phyloP scores from a whole-genome alignment of 2,329 filamentous ascomycete species.

The Arachnopeziza araneosa region DNA sequence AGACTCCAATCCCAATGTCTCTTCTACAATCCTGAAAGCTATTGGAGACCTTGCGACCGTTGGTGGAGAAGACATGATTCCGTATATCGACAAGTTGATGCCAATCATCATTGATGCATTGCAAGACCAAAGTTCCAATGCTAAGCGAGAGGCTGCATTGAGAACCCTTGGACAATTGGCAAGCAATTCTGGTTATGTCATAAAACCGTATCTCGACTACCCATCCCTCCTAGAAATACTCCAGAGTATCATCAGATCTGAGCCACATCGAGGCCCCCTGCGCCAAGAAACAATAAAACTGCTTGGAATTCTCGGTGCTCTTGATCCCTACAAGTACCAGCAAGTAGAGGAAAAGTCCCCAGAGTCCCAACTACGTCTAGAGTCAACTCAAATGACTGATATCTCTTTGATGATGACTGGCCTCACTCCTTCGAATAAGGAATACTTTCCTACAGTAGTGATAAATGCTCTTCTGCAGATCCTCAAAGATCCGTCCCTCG shows the following conservation, averaged over 20 bases:
- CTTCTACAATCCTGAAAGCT: conserved; percentile 89
- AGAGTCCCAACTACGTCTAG: conserved; percentile 65
- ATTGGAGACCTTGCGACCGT: conserved; percentile 93
- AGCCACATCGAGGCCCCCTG: conserved; percentile 74
- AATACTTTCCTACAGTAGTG: conserved; percentile 97
- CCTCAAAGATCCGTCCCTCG: conserved; percentile 81
- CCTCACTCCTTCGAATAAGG: conserved; percentile 90
- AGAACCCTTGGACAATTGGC: conserved; percentile 87
- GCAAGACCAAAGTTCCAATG: conserved; percentile 86
- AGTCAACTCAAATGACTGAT: conserved; percentile 70
- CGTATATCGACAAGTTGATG: conserved; percentile 89
- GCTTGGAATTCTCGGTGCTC: conserved; percentile 87
- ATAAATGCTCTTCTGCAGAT: conserved; percentile 94
- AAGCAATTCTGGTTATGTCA: conserved; percentile 96
- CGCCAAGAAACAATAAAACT: conserved; percentile 94
- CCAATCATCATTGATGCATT: conserved; percentile 89
- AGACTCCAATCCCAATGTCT: conserved; percentile 80
- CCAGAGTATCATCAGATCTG: conserved; percentile 89
- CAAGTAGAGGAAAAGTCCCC: conserved; percentile 87
- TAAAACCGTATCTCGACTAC: conserved; percentile 91
- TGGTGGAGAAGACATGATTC: conserved; percentile 87
- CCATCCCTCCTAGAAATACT: conserved; percentile 88
- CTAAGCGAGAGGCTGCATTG: conserved; percentile 86
- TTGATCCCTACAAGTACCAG: conserved; percentile 95
- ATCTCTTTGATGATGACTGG: conserved; percentile 98